These are phyloP conservation scores for Auriscalpium vulgare DNA, from an alignment of 768 basidiomycete genomes.

Conservation along the genomic window DNA sequence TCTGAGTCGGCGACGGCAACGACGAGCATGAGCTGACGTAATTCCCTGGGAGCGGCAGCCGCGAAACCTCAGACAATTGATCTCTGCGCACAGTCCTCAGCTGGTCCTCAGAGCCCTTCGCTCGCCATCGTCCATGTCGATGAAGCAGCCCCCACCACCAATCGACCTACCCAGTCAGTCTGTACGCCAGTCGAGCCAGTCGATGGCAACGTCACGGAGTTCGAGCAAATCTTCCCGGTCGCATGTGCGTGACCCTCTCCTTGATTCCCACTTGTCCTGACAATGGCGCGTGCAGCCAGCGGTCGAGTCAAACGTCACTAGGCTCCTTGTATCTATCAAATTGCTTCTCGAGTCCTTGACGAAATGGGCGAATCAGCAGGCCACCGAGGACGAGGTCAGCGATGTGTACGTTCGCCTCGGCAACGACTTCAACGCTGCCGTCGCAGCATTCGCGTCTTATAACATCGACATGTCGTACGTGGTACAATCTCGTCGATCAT, in stretches of 20 bases:
- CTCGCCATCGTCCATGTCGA: background rate
- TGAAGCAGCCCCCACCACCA: background rate
- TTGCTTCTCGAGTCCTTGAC: constrained; percentile 87
- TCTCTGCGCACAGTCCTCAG: too few relatives aligned
- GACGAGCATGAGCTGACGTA: too few relatives aligned
- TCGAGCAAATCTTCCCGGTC: background rate
- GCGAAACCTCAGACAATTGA: too few relatives aligned
- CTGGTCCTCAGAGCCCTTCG: too few relatives aligned
- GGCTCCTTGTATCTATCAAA: constrained; percentile 90
- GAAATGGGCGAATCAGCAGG: constrained; percentile 67
- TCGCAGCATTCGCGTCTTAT: constrained; percentile 77
- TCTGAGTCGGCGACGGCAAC: too few relatives aligned
- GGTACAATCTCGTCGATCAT: background rate
- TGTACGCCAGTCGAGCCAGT: too few relatives aligned
- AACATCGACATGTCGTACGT: constrained; percentile 84
- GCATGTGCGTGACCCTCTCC: background rate
- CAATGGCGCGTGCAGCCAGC: constrained; percentile 40
- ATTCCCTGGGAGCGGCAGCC: too few relatives aligned
- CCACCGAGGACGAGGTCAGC: constrained; percentile 79
- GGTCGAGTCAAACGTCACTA: constrained; percentile 87
- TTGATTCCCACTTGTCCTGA: background rate
- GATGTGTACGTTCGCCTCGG: constrained; percentile 95
- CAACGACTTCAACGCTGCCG: constrained; percentile 94
- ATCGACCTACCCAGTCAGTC: background rate
- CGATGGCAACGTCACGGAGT: background rate